phyloP scores from a whole-genome alignment of 805 yeast species.

The Saccharomycopsis fodiens region DNA sequence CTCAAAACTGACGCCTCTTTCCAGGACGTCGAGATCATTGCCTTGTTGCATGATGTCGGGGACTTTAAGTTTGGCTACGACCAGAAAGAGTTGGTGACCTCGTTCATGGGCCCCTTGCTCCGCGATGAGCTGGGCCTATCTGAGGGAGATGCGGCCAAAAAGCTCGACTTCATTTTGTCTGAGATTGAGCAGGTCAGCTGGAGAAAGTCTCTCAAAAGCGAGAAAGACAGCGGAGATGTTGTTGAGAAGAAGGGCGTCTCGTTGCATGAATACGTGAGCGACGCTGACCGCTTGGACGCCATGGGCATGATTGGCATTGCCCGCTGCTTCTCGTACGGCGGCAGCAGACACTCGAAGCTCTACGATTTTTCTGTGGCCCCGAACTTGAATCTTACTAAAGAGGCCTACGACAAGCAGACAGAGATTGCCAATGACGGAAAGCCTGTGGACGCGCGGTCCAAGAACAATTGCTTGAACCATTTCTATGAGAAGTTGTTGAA shows the following conservation, averaged over 20 bases:
- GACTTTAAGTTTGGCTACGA: slow-evolving; percentile 18
- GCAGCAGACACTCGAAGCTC: slow-evolving; percentile 24
- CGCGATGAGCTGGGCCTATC: background rate
- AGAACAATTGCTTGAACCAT: slow-evolving; percentile 25
- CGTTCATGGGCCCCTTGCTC: slow-evolving; percentile 5
- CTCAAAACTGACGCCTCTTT: too few relatives aligned
- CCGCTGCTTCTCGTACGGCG: slow-evolving; percentile 29
- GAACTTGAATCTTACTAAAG: slow-evolving; percentile 7
- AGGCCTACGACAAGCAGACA: slow-evolving; percentile 14
- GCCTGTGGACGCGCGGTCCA: background rate
- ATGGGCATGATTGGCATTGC: slow-evolving; percentile 31
- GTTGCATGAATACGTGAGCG: slow-evolving; percentile 26
- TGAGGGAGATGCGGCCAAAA: background rate
- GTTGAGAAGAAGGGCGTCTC: background rate
- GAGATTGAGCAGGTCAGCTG: slow-evolving; percentile 7
- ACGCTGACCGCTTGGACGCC: slow-evolving; percentile 35
- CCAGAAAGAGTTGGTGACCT: slow-evolving; percentile 5
- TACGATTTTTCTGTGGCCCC: slow-evolving; percentile 17
- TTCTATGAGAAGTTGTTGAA: slow-evolving; percentile 27
- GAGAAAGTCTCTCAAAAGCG: slow-evolving; percentile 10
- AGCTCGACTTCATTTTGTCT: background rate
- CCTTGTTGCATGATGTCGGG: slow-evolving; percentile 17
- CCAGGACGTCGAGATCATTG: slow-evolving; percentile 12
- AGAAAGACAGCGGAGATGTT: background rate
- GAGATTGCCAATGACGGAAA: slow-evolving; percentile 2